Percentiles rank a stretch among this genome's conserved stretches.
Conservation (phyloP, 768 basidiomycete species). For the Kwoniella bestiolae region DNA sequence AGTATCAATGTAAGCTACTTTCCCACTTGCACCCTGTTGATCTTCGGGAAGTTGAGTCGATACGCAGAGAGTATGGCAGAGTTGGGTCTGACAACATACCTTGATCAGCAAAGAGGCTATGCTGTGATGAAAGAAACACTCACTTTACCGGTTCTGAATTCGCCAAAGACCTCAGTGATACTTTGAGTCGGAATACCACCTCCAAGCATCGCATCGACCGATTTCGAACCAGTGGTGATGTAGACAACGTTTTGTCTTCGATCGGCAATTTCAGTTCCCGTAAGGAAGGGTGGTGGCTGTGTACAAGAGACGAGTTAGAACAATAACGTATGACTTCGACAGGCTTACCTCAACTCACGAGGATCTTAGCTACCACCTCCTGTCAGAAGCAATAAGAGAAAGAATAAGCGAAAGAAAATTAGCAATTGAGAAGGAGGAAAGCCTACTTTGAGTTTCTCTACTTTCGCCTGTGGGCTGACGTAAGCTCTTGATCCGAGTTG, state of each 20-base stretch:
- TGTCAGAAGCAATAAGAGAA: conserved; percentile 54
- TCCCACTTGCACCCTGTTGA: conserved; percentile 80
- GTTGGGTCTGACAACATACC: conserved; percentile 68
- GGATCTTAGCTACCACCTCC: conserved; percentile 88
- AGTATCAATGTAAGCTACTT: conserved; percentile 61
- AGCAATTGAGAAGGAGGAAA: conserved; percentile 3
- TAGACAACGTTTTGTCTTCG: conserved; percentile 68
- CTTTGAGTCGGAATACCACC: conserved; percentile 91
- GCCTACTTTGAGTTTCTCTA: conserved; percentile 89
- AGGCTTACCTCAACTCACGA: conserved; percentile 61
- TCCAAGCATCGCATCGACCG: conserved; percentile 83
- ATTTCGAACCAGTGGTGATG: conserved; percentile 93
- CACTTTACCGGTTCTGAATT: conserved; percentile 82
- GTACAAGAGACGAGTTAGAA: conserved; percentile 3
- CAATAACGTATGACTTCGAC: background rate
- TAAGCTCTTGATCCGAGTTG: background rate
- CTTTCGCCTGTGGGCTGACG: conserved; percentile 67
- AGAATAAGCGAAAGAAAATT: too few species aligned
- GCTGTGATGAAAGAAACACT: conserved; percentile 6
- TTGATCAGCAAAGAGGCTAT: background rate
- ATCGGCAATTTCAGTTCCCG: conserved; percentile 81
- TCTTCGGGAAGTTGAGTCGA: conserved; percentile 85
- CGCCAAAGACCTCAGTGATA: conserved; percentile 95
- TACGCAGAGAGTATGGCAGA: conserved; percentile 94
- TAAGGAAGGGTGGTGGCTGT: conserved; percentile 88